Evolutionary conservation across 345 rosid species (phyloP), one percentile per base, ranked within the genome.

Genomic region (Pugionium cornutum): DNA sequence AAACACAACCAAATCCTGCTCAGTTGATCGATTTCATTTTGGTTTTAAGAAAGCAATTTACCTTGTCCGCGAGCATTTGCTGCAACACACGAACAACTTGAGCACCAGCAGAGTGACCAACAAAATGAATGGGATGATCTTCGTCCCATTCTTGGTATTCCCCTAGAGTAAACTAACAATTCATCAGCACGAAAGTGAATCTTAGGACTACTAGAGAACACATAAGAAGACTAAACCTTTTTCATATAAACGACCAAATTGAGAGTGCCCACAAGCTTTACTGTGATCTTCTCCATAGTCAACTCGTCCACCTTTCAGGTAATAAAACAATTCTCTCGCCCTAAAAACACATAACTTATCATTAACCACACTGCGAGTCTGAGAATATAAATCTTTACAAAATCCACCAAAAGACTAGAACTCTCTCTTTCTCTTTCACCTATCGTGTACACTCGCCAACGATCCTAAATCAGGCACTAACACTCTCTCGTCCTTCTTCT

Each of bases 91-190:
- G 97, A 76, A 91, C 89, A 26, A 95, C 99, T 81, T 91, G 99
- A 29, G 96, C 99, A 59, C 99, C 99, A 2, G 98, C 98, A 0
- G 99, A 95, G 72, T 95, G 99, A 54, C 99, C 96, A 33, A 95
- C 94, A 77, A 95, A 89, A 65, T 91, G 99, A 74, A 95, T 80
- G 2, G 99, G 99, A 66, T 95, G 98, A 65, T 86, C 83, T 62
- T 87, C 94, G 50, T 91, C 96, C 99, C 99, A 95, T 79, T 89
- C 95, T 9, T 87, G 83, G 51, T 84, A 95, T 9, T 87, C 78
- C 65, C 99, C 99, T 95, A 79, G 75, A 76, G 41, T 35, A 28
- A 70, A 29, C 28, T 58, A 58, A 61, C 11, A 61, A 53, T 35
- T 10, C 62, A 58, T 66, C 61, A 73, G 66, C 63, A 61, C 33